Base-by-base conservation (phyloP, 192 early-diverging fungal genomes). In the Gonapodya prolifera region DNA sequence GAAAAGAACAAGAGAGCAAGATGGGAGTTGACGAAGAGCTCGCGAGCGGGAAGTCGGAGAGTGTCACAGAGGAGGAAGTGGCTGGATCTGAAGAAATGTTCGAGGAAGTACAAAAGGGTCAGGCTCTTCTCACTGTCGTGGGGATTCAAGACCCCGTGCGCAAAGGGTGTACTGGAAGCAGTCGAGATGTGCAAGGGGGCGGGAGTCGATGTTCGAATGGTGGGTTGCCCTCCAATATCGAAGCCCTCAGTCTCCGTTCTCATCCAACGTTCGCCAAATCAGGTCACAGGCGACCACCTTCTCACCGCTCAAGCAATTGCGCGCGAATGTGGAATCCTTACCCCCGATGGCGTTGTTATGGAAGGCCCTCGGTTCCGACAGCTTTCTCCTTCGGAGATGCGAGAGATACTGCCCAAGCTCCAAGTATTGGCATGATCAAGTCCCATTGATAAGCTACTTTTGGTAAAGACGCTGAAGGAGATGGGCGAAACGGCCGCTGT, bases 201-300 rank as follows among this genome's bases (percentile, higher is more conserved):
- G 29, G 96, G 98, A 69, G 92, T 99, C 32, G 87, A 91, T 85
- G 94, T 99, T 45, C 92, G 97, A 13, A 99, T 99, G 98, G 96
- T n/a, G n/a, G n/a, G n/a, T n/a, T n/a, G n/a, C n/a, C n/a, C n/a
- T n/a, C n/a, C n/a, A n/a, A n/a, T n/a, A n/a, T n/a, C n/a, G n/a
- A n/a, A n/a, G n/a, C n/a, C n/a, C n/a, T n/a, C n/a, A n/a, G n/a
- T n/a, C n/a, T n/a, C n/a, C n/a, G n/a, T n/a, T n/a, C n/a, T n/a
- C n/a, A n/a, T n/a, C n/a, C n/a, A n/a, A n/a, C n/a, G n/a, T n/a
- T n/a, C n/a, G n/a, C n/a, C n/a, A n/a, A n/a, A n/a, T n/a, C n/a
- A n/a, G n/a, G n/a, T 99, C 23, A 99, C 98, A 0, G 98, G 98
- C 70, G 98, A 99, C 85, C 96, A 97, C 80, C 75, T 94, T 35